These are phyloP conservation scores for Boletus sp. DNA, from an alignment of 1,284 basidiomycete genomes.

Conservation along the genomic window DNA sequence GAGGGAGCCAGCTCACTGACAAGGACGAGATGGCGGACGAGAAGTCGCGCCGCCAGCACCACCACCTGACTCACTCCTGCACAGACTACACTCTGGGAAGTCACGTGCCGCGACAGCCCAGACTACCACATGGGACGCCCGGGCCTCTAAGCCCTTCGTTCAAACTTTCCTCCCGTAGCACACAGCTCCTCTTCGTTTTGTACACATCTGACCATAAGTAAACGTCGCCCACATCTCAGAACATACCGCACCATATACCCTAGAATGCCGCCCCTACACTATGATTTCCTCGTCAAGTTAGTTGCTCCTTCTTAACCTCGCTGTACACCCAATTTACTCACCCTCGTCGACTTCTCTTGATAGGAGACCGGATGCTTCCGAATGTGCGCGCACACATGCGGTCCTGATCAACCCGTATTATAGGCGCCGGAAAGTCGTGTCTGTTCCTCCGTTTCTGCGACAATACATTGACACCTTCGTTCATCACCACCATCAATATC, in stretches of 20 bases:
- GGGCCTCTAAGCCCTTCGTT: too few relatives aligned
- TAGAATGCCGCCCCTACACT: slow-evolving; percentile 80
- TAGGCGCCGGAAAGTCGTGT: slow-evolving; percentile 98
- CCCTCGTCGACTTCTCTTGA: slow-evolving; percentile 76
- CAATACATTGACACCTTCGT: slow-evolving; percentile 99
- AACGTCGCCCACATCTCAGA: background rate
- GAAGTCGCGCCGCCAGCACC: too few relatives aligned
- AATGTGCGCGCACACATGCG: background rate
- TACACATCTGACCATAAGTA: background rate
- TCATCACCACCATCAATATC: slow-evolving; percentile 99
- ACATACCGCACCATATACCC: background rate
- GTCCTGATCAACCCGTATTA: background rate
- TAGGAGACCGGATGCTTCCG: slow-evolving; percentile 82
- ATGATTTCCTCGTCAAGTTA: slow-evolving; percentile 93
- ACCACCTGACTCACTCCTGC: too few relatives aligned
- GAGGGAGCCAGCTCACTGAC: too few relatives aligned
- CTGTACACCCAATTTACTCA: background rate
- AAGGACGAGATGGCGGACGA: too few relatives aligned
- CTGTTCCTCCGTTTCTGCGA: slow-evolving; percentile 98
- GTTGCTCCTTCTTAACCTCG: background rate
- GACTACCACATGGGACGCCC: too few relatives aligned
- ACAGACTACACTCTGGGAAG: too few relatives aligned
- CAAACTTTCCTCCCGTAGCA: background rate
- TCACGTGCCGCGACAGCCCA: too few relatives aligned
- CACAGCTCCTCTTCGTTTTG: background rate